These are phyloP conservation scores for Lodderomyces margitis DNA, from an alignment of 1,139 yeast genomes.

Conservation along the genomic window DNA sequence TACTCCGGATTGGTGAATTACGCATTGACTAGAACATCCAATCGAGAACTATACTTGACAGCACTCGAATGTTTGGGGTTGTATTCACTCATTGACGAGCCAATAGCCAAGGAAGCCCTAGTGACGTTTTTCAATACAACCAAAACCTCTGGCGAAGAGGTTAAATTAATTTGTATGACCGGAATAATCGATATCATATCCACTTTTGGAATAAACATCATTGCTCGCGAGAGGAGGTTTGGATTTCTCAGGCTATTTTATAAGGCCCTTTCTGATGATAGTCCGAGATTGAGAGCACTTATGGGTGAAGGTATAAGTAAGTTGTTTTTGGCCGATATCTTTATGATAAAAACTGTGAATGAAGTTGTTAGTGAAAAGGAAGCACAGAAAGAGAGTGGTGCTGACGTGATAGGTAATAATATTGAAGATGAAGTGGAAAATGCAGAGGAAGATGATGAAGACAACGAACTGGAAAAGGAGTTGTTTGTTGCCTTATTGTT, in stretches of 20 bases:
- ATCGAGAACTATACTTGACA: constrained; percentile 55
- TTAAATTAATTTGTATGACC: constrained; percentile 62
- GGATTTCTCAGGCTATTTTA: constrained; percentile 68
- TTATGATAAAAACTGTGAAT: constrained; percentile 22
- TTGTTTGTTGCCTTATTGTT: constrained; percentile 69
- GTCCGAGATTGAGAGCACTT: constrained; percentile 69
- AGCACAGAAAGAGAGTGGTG: background rate
- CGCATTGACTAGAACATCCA: constrained; percentile 63
- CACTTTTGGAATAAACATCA: constrained; percentile 67
- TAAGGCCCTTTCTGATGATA: constrained; percentile 59
- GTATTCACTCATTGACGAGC: constrained; percentile 68
- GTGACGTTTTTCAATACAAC: constrained; percentile 61
- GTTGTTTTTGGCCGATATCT: constrained; percentile 72
- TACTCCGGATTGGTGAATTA: constrained; percentile 80
- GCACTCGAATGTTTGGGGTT: constrained; percentile 80
- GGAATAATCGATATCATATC: constrained; percentile 78
- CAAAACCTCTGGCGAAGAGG: constrained; percentile 60
- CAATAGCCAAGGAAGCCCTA: constrained; percentile 64
- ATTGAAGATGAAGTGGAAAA: background rate
- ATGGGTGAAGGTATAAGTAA: constrained; percentile 90
- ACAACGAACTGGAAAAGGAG: constrained; percentile 32
- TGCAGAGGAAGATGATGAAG: constrained; percentile 16
- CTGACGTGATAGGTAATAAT: background rate
- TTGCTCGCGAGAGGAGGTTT: constrained; percentile 62
- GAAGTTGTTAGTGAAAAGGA: background rate